Conservation (phyloP, 352 stramenopile species). For the Phytophthora sansomeana region DNA sequence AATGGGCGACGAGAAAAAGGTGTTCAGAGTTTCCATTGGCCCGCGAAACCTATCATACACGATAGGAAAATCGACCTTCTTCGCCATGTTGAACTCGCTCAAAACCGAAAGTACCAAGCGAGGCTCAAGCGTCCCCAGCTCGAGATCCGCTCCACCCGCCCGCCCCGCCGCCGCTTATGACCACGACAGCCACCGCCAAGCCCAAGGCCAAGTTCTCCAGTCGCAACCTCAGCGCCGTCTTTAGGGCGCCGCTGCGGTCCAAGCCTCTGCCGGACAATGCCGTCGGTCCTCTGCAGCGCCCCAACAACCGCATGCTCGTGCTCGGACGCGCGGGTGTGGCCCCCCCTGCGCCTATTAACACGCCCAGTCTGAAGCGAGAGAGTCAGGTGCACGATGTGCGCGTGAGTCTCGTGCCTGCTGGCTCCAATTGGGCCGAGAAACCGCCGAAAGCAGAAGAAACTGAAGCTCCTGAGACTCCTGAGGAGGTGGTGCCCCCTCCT, state of each 20-base stretch:
- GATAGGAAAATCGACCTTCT: slow-evolving; percentile 1
- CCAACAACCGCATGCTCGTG: slow-evolving; percentile 62
- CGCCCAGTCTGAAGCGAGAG: slow-evolving; percentile 75
- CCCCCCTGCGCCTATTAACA: slow-evolving; percentile 79
- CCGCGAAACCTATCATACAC: slow-evolving; percentile 5
- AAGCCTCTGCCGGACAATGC: slow-evolving; percentile 45
- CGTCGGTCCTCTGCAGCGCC: slow-evolving; percentile 25
- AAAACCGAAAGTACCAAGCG: slow-evolving; percentile 28
- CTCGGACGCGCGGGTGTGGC: slow-evolving; percentile 45
- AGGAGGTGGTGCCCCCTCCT: neutral
- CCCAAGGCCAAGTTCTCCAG: slow-evolving; percentile 77
- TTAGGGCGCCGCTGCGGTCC: slow-evolving; percentile 58
- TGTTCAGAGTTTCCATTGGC: neutral
- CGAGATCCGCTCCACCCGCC: slow-evolving; percentile 13
- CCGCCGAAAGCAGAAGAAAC: slow-evolving; percentile 6
- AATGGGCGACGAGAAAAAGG: neutral
- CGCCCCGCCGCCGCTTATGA: slow-evolving; percentile 43
- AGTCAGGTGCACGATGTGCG: slow-evolving; percentile 50
- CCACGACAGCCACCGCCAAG: slow-evolving; percentile 44
- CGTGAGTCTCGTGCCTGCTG: slow-evolving; percentile 49
- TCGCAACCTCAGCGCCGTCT: slow-evolving; percentile 76
- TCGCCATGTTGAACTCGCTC: slow-evolving; percentile 29
- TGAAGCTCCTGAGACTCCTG: neutral
- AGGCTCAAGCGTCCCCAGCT: slow-evolving; percentile 31
- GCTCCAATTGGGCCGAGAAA: slow-evolving; percentile 52